Base-by-base conservation (phyloP, 192 early-diverging fungal genomes). In the Mortierella alpina region DNA sequence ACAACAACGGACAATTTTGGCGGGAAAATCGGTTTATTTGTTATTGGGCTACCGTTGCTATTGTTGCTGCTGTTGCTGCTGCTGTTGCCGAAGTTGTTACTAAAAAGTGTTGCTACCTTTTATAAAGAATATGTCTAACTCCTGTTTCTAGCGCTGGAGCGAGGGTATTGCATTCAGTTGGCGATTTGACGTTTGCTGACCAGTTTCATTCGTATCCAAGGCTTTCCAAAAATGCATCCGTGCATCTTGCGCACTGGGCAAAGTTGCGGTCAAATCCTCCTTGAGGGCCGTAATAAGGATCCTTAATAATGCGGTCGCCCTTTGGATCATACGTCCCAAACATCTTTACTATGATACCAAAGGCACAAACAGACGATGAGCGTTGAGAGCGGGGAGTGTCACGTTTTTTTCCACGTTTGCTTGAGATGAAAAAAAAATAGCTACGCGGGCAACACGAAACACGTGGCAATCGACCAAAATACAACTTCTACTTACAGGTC, bases 311-410 rank as follows among this genome's bases (percentile, higher is more conserved):
- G 9, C 68, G 82, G 39, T 91, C 90, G 5, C 91, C 91, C 71
- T 93, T 70, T 5, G 91, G 88, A 78, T 96, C 95, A 71, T 88
- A 95, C 12, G 90, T 86, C 15, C 95, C 95, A 91, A 96, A 94
- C 65, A 96, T 77, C 50, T 86, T 82, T 2, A 96, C 85, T 83
- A 62, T 1, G 11, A 64, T 18, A 58, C 9, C 10, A 5, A 44
- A 17, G 2, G 22, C 8, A 20, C 17, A 46, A 46, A 62, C 13
- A 39, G 22, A 51, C 23, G 45, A 41, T 17, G 5, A 62, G 7
- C 20, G 45, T 17, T 14, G 63, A 45, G 10, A 44, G 17, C n/a
- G 44, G 41, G 15, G n/a, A n/a, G 45, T 7, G 40, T 60, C 44
- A 12, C 22, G 31, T 50, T 57, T 8, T 66, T 18, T 18, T 5